Evolutionary conservation across 306 rosid species (phyloP).

Genomic region (apple (Malus domestica)): ASM211411v1 NC_041798.1:37762501-37763000

Average conservation of each 20-base stretch:
- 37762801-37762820: background rate
- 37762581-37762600: slow-evolving; percentile 68
- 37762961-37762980: background rate
- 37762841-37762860: background rate
- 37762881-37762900: background rate
- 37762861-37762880: background rate
- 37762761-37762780: background rate
- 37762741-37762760: background rate
- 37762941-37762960: background rate
- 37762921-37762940: background rate
- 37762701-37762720: background rate
- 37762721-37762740: background rate
- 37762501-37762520: slow-evolving; percentile 63
- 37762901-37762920: background rate
- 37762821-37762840: background rate
- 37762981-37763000: background rate
- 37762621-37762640: background rate
- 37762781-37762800: background rate
- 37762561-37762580: slow-evolving; percentile 49
- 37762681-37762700: background rate
- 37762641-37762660: background rate
- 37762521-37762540: slow-evolving; percentile 43
- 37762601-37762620: slow-evolving; percentile 47
- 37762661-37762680: background rate
- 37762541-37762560: slow-evolving; percentile 53